Percentiles rank a stretch among this genome's conserved stretches.
Conservation (phyloP, 2,329 filamentous ascomycete genomes). For the Aureobasidium sp. region DNA sequence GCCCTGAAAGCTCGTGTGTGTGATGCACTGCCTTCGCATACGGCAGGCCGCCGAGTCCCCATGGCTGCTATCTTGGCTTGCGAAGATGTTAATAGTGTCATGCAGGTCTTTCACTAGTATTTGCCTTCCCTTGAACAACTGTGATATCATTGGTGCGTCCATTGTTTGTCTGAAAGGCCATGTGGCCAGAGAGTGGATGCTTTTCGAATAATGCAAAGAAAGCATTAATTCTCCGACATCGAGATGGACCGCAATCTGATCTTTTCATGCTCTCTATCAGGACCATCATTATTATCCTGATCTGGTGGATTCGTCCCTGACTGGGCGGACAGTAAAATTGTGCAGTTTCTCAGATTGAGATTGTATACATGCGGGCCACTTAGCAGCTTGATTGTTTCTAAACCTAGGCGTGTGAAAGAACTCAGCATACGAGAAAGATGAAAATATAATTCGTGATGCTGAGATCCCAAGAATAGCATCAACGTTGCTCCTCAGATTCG, state of each 20-base stretch:
- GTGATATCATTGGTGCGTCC: not conserved
- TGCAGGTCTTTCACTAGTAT: not conserved
- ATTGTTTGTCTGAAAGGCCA: not conserved
- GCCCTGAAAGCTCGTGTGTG: not conserved
- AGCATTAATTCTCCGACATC: conserved; percentile 1
- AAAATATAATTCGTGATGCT: not conserved
- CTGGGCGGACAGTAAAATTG: not conserved
- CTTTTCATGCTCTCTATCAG: not conserved
- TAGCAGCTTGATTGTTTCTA: not conserved
- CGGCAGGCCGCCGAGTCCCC: not conserved
- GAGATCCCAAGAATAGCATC: not conserved
- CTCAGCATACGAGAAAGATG: not conserved
- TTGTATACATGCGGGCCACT: not conserved
- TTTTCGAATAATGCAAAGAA: conserved; percentile 7
- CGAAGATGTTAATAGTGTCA: not conserved
- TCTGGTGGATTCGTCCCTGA: too few relatives aligned
- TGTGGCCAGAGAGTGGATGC: not conserved
- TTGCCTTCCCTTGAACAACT: not conserved
- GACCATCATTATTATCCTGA: not conserved
- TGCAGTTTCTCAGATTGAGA: not conserved
- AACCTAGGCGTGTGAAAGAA: not conserved
- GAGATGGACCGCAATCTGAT: not conserved
- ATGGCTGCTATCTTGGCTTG: not conserved
- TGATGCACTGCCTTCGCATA: not conserved
- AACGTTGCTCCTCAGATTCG: not conserved